phyloP scores from a whole-genome alignment of 2,329 filamentous ascomycete species.

The Lachnellula arida region DNA sequence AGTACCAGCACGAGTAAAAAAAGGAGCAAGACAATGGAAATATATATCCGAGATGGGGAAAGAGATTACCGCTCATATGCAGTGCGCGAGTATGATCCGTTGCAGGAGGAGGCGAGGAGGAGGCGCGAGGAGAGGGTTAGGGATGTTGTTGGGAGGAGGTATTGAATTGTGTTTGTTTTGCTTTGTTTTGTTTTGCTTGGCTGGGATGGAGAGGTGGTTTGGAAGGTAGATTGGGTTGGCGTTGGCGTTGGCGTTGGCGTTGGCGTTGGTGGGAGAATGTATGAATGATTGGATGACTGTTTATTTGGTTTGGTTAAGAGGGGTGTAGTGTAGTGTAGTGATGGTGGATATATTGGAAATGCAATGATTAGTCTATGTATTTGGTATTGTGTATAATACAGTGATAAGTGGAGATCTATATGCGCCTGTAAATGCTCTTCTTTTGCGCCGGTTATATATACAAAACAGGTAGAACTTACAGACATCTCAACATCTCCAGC shows the following conservation, averaged over 20 bases:
- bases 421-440: neutral
- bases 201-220: no score
- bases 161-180: neutral
- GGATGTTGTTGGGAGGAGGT: slow-evolving; percentile 7
- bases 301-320: neutral
- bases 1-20: slow-evolving; percentile 26
- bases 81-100: slow-evolving; percentile 17
- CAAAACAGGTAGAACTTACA: neutral
- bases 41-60: slow-evolving; percentile 11
- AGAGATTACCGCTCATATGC: slow-evolving; percentile 15
- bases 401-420: neutral
- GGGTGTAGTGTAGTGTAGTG: neutral
- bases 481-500: neutral
- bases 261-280: neutral
- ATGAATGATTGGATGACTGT: neutral
- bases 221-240: no score
- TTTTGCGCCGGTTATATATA: neutral
- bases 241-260: no score
- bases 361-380: neutral
- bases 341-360: neutral
- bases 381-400: neutral
- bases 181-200: neutral
- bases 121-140: slow-evolving; percentile 6
- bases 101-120: slow-evolving; percentile 11
- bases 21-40: neutral